Base-by-base conservation (phyloP, 768 basidiomycete genomes). In the Kwoniella europaea region DNA sequence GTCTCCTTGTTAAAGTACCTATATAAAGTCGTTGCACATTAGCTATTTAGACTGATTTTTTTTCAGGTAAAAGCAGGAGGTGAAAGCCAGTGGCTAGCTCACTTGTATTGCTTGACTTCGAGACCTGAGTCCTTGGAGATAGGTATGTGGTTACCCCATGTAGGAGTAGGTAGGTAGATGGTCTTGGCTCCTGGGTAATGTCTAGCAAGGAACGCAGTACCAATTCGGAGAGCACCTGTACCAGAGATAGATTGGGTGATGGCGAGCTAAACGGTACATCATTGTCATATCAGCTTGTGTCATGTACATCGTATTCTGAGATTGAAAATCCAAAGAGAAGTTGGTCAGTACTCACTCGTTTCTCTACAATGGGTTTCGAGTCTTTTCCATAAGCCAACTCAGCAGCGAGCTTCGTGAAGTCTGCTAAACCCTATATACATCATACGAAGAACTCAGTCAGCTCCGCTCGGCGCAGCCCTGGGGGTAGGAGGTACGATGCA, bases 231-330 rank as follows among this genome's bases (percentile, higher is more conserved):
- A 56, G 97, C 97, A 76, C 97, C 97, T 13, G 97, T 99, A 15
- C 97, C 97, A 35, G 96, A 98, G 84, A 98, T 95, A 65, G 94
- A 91, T 84, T 99, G 97, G 12, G 93, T 91, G 64, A 91, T 87
- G 27, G 92, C 89, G 79, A 95, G 87, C 92, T 95, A 75, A 57
- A 68, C 53, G 27, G 15, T 29, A 3, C 35, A 7, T 4, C 35
- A 35, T 35, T 35, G 35, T 35, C 35, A 20, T 24, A 5, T 41
- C 10, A 41, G 29, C 35, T 60, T 57, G 10, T 50, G 10, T 18
- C 52, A 20, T 42, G 44, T 41, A 24, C 5, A 41, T 44, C 16
- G 24, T 18, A 35, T 15, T 50, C 43, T 6, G 4, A 18, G 44
- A 10, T 41, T 6, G 35, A 60, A 16, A 4, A 42, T n/a, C 15